Conservation (phyloP, 148 eudicot genomes). For the Rhododendron mucronatum region DNA sequence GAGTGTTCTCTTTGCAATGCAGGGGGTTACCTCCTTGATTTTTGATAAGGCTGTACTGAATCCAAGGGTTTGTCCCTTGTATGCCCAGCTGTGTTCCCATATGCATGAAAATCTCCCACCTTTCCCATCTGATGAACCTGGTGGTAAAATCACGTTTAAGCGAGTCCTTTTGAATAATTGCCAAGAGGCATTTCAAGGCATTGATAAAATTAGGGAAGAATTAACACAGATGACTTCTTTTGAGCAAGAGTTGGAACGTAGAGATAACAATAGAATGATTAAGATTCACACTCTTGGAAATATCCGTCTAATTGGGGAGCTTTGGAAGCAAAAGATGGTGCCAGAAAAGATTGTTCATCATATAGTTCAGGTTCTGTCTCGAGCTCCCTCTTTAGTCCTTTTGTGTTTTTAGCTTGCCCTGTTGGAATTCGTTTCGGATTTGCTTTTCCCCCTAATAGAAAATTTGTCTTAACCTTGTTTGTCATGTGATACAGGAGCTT, state of each 20-base stretch:
- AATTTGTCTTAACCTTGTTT: too few species aligned
- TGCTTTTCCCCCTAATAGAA: neutral
- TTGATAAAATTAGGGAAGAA: slow-evolving; percentile 26
- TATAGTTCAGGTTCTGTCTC: slow-evolving; percentile 62
- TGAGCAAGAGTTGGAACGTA: slow-evolving; percentile 12
- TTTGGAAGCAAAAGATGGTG: slow-evolving; percentile 95
- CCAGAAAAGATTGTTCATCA: slow-evolving; percentile 91
- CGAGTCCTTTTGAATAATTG: slow-evolving; percentile 76
- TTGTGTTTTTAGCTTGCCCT: neutral
- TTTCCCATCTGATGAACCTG: slow-evolving; percentile 83
- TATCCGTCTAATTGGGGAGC: slow-evolving; percentile 96
- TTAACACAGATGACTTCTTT: too few species aligned
- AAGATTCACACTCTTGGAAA: slow-evolving; percentile 94
- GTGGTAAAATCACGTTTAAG: slow-evolving; percentile 79
- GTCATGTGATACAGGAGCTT: slow-evolving; percentile 45
- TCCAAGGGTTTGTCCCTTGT: slow-evolving; percentile 98
- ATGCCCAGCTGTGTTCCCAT: slow-evolving; percentile 79
- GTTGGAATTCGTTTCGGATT: neutral
- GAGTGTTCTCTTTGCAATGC: slow-evolving; percentile 16
- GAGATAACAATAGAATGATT: slow-evolving; percentile 73
- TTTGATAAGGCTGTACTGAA: slow-evolving; percentile 96
- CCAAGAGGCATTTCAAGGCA: slow-evolving; percentile 97
- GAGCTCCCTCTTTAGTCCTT: neutral
- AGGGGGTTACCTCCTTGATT: slow-evolving; percentile 87
- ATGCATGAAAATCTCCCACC: slow-evolving; percentile 67